These are phyloP conservation scores for Saitoella complicata DNA, from an alignment of 805 yeast species.

Conservation along the genomic window DNA sequence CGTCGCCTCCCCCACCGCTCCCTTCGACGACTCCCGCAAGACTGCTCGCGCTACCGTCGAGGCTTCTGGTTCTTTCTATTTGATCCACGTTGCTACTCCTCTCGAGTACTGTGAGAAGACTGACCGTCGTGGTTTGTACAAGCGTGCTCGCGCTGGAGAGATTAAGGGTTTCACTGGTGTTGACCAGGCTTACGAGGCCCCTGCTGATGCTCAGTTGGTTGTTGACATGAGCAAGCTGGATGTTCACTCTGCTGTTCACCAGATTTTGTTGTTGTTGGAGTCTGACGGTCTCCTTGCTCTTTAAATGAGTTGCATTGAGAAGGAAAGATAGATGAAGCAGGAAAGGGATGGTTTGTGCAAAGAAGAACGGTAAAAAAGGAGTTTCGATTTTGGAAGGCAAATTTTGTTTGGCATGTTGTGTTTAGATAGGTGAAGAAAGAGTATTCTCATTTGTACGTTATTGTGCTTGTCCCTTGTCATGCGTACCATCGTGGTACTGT, in stretches of 20 bases:
- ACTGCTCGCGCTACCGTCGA: conserved; percentile 29
- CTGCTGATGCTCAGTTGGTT: conserved; percentile 40
- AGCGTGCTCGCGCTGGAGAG: conserved; percentile 28
- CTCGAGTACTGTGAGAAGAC: conserved; percentile 29
- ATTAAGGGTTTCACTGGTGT: conserved; percentile 28
- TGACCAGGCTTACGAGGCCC: conserved; percentile 31
- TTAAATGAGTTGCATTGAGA: too few relatives aligned
- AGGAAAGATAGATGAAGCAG: too few relatives aligned
- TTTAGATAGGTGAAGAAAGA: too few relatives aligned
- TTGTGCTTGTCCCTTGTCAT: too few relatives aligned
- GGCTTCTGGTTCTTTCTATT: conserved; percentile 35
- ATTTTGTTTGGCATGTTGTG: too few relatives aligned
- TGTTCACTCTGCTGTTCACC: conserved; percentile 56
- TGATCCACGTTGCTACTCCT: conserved; percentile 36
- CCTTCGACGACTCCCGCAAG: conserved; percentile 29
- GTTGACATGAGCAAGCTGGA: conserved; percentile 39
- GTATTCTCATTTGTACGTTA: too few relatives aligned
- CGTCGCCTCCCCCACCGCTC: conserved; percentile 44
- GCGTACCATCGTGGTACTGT: too few relatives aligned
- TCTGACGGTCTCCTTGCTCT: conserved; percentile 57
- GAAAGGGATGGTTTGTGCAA: too few relatives aligned
- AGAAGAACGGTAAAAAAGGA: too few relatives aligned
- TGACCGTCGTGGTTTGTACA: conserved; percentile 36
- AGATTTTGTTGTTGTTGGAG: conserved; percentile 55
- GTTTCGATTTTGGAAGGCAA: too few relatives aligned